A percentile compares a stretch with the other conserved stretches of the same genome.
These are phyloP conservation scores for Letharia columbiana DNA, from an alignment of 495 filamentous ascomycete species.

Conservation along the genomic window DNA sequence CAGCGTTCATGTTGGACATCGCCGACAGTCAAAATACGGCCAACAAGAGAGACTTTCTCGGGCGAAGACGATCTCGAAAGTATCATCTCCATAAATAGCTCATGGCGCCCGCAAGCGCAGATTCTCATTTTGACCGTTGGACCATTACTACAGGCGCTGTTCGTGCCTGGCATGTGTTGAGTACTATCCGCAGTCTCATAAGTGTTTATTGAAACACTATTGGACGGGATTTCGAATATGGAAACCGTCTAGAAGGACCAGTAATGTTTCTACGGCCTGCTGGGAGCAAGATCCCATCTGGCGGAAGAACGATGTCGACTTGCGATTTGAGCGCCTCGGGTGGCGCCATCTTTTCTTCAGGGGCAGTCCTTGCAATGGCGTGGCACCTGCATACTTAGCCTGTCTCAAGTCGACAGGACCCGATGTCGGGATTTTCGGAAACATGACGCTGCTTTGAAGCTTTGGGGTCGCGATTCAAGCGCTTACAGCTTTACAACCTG, in stretches of 20 bases:
- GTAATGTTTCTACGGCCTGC: background rate
- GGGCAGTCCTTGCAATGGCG: slow-evolving; percentile 2
- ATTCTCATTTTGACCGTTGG: background rate
- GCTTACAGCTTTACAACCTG: background rate
- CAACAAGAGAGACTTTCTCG: background rate
- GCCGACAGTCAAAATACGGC: background rate
- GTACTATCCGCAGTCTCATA: background rate
- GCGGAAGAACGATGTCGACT: background rate
- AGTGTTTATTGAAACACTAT: background rate
- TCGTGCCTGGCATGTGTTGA: background rate
- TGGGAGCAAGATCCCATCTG: slow-evolving; percentile 6
- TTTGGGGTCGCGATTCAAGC: slow-evolving; percentile 1
- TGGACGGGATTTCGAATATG: background rate
- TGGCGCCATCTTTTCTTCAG: slow-evolving; percentile 7
- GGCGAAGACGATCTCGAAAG: slow-evolving; percentile 7
- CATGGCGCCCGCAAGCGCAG: slow-evolving; percentile 5
- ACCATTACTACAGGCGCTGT: slow-evolving; percentile 5
- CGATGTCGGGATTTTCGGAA: slow-evolving; percentile 4
- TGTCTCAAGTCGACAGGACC: slow-evolving; percentile 7
- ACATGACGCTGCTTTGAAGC: slow-evolving; percentile 14
- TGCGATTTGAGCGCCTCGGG: slow-evolving; percentile 17
- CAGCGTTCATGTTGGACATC: background rate
- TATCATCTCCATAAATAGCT: slow-evolving; percentile 2
- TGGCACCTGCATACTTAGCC: slow-evolving; percentile 13
- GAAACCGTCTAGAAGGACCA: slow-evolving; percentile 1